Percentiles rank a stretch among this genome's conserved stretches.
phyloP scores from a whole-genome alignment of 1,139 yeast species.

The Candida tetrigidarum region DNA sequence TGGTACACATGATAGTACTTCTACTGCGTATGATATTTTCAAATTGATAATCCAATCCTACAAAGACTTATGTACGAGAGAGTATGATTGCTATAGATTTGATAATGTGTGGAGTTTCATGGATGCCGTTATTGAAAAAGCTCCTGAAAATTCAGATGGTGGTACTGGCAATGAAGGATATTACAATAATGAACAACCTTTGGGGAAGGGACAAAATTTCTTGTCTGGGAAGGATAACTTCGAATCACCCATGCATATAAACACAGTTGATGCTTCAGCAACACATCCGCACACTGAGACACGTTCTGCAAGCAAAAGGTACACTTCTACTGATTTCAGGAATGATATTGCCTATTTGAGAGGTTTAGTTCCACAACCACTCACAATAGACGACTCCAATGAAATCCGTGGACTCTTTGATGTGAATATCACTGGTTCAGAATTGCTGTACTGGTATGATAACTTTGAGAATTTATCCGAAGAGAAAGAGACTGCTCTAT shows the following conservation, averaged over 20 bases:
- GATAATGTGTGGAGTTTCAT: slow-evolving; percentile 42
- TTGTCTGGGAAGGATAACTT: slow-evolving; percentile 30
- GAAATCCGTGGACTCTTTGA: slow-evolving; percentile 21
- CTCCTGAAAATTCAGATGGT: not conserved
- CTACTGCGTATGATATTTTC: slow-evolving; percentile 41
- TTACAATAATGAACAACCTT: not conserved
- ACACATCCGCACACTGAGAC: slow-evolving; percentile 15
- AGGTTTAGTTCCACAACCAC: slow-evolving; percentile 13
- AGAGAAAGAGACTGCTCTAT: slow-evolving; percentile 15
- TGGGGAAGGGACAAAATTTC: slow-evolving; percentile 2
- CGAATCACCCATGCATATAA: slow-evolving; percentile 42
- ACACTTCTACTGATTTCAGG: slow-evolving; percentile 30
- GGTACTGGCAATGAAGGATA: not conserved
- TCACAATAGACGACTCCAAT: slow-evolving; percentile 23
- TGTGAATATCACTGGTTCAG: slow-evolving; percentile 1
- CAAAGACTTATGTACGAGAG: slow-evolving; percentile 39
- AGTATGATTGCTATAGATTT: slow-evolving; percentile 38
- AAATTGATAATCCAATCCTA: slow-evolving; percentile 37
- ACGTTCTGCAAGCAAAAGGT: slow-evolving; percentile 14
- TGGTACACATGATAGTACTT: slow-evolving; percentile 29
- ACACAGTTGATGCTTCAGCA: slow-evolving; percentile 16
- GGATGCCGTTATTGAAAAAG: slow-evolving; percentile 32
- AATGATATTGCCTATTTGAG: slow-evolving; percentile 30
- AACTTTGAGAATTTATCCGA: slow-evolving; percentile 12
- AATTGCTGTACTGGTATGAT: slow-evolving; percentile 12